A percentile compares a stretch with the other conserved stretches of the same genome.
phyloP scores from a whole-genome alignment of 805 yeast genomes.

The Starmerella stigmatis region DNA sequence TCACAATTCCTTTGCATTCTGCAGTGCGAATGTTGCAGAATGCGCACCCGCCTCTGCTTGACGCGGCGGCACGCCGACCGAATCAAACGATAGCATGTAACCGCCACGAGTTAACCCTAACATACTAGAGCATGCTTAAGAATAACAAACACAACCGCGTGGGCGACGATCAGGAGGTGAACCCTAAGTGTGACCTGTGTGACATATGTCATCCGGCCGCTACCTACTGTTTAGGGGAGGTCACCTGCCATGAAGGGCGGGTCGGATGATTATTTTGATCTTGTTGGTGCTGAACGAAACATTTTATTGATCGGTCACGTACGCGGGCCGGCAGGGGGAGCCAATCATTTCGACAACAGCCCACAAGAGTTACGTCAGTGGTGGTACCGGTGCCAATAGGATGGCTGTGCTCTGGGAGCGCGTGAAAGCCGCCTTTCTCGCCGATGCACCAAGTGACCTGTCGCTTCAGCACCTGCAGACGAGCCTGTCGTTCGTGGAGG shows the following conservation, averaged over 20 bases:
- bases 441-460: slow-evolving; percentile 32
- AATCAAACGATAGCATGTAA: too few species aligned
- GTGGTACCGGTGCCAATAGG: slow-evolving; percentile 1
- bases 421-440: slow-evolving; percentile 26
- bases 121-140: too few species aligned
- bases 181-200: not conserved
- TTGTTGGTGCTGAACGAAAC: not conserved
- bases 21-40: too few species aligned
- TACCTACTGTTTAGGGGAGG: slow-evolving; percentile 3
- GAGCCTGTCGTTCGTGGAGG: slow-evolving; percentile 30
- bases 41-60: too few species aligned
- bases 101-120: too few species aligned
- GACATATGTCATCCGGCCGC: slow-evolving; percentile 4
- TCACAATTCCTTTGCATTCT: too few species aligned
- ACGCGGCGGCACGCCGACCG: too few species aligned
- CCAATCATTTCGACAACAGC: slow-evolving; percentile 1
- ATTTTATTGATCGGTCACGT: slow-evolving; percentile 7
- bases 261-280: slow-evolving; percentile 1
- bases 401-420: slow-evolving; percentile 22
- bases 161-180: not conserved
- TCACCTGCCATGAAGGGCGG: not conserved
- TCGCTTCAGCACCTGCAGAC: slow-evolving; percentile 28
- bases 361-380: not conserved
- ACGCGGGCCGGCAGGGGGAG: slow-evolving; percentile 1
- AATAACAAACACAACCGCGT: too few species aligned